phyloP scores from a whole-genome alignment of 805 yeast species.

The Metschnikowia santaceciliae region DNA sequence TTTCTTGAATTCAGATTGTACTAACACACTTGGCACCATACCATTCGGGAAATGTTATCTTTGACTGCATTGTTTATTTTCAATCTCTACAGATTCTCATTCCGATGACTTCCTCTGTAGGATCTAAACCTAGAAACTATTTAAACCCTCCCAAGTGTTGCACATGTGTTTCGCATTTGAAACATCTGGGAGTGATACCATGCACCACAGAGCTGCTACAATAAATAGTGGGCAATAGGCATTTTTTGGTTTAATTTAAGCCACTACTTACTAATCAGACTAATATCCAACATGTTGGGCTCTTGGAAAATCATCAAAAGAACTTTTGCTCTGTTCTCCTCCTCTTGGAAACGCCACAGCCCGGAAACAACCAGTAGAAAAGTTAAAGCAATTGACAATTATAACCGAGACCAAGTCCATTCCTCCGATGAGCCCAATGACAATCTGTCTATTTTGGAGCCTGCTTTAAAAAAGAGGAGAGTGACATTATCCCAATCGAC shows the following conservation, averaged over 20 bases:
- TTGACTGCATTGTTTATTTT: not conserved
- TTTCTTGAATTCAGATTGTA: not conserved
- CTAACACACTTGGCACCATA: not conserved
- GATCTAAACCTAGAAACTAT: not conserved
- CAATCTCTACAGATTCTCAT: not conserved
- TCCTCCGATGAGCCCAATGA: not conserved
- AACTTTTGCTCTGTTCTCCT: conserved; percentile 9
- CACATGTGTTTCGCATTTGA: conserved; percentile 1
- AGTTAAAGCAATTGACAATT: not conserved
- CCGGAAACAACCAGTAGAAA: not conserved
- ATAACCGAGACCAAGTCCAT: not conserved
- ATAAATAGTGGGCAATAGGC: not conserved
- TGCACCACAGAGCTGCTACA: not conserved
- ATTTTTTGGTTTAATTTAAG: not conserved
- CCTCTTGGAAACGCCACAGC: not conserved
- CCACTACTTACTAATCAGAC: not conserved
- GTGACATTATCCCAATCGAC: not conserved
- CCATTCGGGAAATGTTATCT: not conserved
- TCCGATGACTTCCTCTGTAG: not conserved
- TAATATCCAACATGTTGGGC: not conserved
- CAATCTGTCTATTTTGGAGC: not conserved
- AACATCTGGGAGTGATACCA: not conserved
- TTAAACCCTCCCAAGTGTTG: not conserved
- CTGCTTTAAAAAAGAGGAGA: not conserved
- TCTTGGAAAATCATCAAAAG: conserved; percentile 12